Conservation (phyloP, 2,329 filamentous ascomycete genomes). For the Penicillium sp. region DNA sequence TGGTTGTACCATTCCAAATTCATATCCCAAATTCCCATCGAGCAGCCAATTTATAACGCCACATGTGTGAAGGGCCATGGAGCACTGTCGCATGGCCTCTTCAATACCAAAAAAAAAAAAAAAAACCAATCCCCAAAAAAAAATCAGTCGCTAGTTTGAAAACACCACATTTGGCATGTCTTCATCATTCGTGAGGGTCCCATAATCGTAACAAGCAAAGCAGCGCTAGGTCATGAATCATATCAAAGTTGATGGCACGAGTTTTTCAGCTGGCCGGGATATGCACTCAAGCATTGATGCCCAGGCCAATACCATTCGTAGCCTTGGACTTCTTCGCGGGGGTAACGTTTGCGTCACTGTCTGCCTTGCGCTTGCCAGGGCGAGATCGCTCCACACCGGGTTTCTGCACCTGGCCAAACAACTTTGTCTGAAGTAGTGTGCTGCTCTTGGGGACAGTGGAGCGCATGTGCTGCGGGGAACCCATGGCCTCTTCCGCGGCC, state of each 20-base stretch:
- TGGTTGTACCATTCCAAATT: conserved; percentile 5
- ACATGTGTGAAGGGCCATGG: conserved; percentile 3
- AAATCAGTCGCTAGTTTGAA: conserved; percentile 11
- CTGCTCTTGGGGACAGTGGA: conserved; percentile 43
- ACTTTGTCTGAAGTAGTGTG: conserved; percentile 57
- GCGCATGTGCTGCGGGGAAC: conserved; percentile 14
- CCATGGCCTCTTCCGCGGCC: conserved; percentile 52
- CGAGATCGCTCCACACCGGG: conserved; percentile 41
- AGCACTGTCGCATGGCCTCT: conserved; percentile 5
- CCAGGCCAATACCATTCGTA: conserved; percentile 53
- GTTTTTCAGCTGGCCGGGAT: conserved; percentile 9
- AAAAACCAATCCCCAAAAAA: background rate
- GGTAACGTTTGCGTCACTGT: conserved; percentile 34
- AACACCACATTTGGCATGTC: conserved; percentile 12
- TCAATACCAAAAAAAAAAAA: background rate
- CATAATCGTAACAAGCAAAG: conserved; percentile 20
- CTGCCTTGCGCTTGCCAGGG: conserved; percentile 41
- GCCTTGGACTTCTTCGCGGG: conserved; percentile 52
- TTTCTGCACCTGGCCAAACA: conserved; percentile 63
- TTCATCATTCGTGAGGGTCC: conserved; percentile 22
- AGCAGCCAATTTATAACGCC: conserved; percentile 4
- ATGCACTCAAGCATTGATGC: conserved; percentile 48
- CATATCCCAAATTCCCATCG: background rate
- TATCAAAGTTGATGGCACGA: conserved; percentile 20
- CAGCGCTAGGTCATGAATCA: conserved; percentile 25